Evolutionary conservation across 2,329 filamentous ascomycete species (phyloP), one percentile per base, ranked within the genome.

Genomic region (Phyllosticta paracitricarpa): DNA sequence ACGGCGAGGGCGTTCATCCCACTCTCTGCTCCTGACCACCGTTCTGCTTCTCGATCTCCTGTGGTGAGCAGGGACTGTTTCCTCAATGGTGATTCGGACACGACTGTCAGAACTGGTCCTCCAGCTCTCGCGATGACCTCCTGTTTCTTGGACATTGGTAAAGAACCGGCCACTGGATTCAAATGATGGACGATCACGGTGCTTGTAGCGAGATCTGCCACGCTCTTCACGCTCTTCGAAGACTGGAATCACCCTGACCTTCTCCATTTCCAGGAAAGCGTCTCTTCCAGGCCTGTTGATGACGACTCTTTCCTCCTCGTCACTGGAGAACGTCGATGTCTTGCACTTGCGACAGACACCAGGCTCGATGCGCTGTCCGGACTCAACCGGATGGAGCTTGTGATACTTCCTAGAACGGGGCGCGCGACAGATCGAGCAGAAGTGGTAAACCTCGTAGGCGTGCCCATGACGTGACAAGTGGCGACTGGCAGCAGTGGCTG

Each of bases 371-470:
- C 69, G 65, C 24, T 71, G 66, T 10, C 69, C 69, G 33, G 72
- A 72, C 17, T 72, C 57, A n/a, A 74, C 67, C 3, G 73, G 73
- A 61, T 74, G 66, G 4, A 68, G 64, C 35, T 70, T 69, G 62
- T 75, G 73, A 51, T 68, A 75, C 56, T 68, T 66, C 51, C 65
- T 64, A 24, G 72, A 75, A 14, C 73, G 70, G 64, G 71, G 67
- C 17, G 65, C 63, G 10, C 69, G 68, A 54, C 73, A 75, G 19
- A 69, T 62, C 28, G 67, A 70, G 62, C 73, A 75, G 7, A 68
- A 70, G 64, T 75, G 73, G 58, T 69, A 73, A 9, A 55, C 48
- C 17, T 58, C n/a, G 9, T 52, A 51, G 25, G 40, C 60, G 5
- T 55, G 17, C 22, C 53, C 55, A 28, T 48, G 55, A 10, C 10